Evolutionary conservation across 2,329 filamentous ascomycete species (phyloP), one percentile per base, ranked within the genome.

Genomic region (Fusarium gaditjirri): DNA sequence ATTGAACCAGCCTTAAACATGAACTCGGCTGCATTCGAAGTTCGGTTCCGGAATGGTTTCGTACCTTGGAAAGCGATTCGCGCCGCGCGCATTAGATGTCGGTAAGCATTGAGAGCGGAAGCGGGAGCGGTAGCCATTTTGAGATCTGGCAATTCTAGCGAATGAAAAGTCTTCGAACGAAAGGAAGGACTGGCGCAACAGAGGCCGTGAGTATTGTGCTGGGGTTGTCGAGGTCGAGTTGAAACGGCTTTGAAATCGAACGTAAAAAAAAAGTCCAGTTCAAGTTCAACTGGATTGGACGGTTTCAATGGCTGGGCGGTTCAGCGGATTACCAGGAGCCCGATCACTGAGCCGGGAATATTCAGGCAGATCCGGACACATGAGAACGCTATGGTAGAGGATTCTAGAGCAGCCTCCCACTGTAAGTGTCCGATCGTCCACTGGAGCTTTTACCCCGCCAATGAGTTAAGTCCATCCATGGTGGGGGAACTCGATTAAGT

Each of bases 11-110:
- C 21, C 13, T 29, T n/a, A 14, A n/a, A 19, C 14, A 13, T 9
- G 16, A 23, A 27, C 38, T 33, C 6, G 19, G 29, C 11, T n/a
- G 35, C 43, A 25, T 25, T n/a, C 14, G 25, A 31, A 29, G n/a
- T 42, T 41, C 27, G 21, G 23, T 27, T 57, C 25, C 33, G 25
- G 36, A 39, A 56, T 44, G 25, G 13, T 44, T 39, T 62, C 78
- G 38, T 84, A 95, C 94, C 93, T 84, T 92, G 85, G 80, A 99
- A 99, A 67, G 95, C 94, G 72, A 97, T 86, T 72, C 91, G 87
- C 38, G 93, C 90, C 27, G 95, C 93, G 70, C 95, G 94, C 76
- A 97, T 86, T 44, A 98, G 85, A 74, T 92, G 87, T 78, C 94
- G 87, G 84, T 98, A 98, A 41, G 94, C 94, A 78, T 88, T 86